Evolutionary conservation across 371 early-diverging fungal species (phyloP), one percentile per base, ranked within the genome.

Genomic region (Coemansia sp.): DNA sequence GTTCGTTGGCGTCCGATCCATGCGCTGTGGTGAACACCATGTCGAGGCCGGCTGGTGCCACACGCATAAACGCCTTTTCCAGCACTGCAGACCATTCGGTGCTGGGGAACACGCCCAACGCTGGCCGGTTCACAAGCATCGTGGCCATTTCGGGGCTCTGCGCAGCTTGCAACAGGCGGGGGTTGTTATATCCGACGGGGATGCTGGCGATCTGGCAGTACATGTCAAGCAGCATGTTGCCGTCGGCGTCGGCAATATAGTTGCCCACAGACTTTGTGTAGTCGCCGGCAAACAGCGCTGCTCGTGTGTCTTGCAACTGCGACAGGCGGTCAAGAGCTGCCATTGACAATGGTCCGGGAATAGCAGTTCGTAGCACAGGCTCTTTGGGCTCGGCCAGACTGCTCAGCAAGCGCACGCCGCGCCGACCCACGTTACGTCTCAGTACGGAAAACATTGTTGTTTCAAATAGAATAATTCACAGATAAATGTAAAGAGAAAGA

Each of bases 141-240:
- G 81, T 80, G 23, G 85, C 84, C 67, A 86, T 85, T 48, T 83
- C 83, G 49, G 84, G 84, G 28, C 80, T 73, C 9, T 83, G 76
- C 15, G 86, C 82, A 9, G 86, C 83, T 12, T 83, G 78, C n/a
- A 88, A 80, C n/a, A 91, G 71, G 0, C 84, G 84, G 58, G 86
- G 83, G 71, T 85, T 85, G 71, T 91, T 91, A 81, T 91, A 91
- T 2, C 91, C 91, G 28, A 91, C 66, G 21, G 91, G 90, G 44
- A 91, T 85, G 24, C 90, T 90, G n/a, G 91, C 87, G 32, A 89
- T 89, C 76, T 91, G 90, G 54, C 87, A 87, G 81, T 85, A 90
- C 51, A 91, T 71, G 62, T 91, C 91, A 51, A 91, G 75, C 58
- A 83, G 75, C 77, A 70, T 52, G 63, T 91, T 91, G 52, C 91